Conservation (phyloP, 148 eudicot species). For the Rhododendron vialii region DNA sequence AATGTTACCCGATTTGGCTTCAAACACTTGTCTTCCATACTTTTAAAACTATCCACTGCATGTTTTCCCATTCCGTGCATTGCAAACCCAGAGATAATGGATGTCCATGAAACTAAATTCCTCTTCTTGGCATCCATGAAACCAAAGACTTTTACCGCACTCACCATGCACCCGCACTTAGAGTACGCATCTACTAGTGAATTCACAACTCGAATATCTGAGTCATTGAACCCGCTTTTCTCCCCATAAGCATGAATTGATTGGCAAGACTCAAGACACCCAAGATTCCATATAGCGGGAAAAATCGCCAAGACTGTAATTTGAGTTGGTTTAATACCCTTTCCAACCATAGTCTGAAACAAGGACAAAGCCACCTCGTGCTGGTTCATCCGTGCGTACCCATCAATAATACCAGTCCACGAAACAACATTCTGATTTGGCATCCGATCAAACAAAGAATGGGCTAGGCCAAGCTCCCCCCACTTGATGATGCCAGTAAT, state of each 20-base stretch:
- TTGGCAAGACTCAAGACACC: conserved; percentile 43
- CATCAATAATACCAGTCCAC: conserved; percentile 71
- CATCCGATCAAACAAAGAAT: conserved; percentile 46
- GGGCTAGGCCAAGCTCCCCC: conserved; percentile 40
- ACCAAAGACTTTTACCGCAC: conserved; percentile 42
- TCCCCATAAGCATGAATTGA: conserved; percentile 42
- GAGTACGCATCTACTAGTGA: conserved; percentile 57
- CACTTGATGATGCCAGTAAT: conserved; percentile 52
- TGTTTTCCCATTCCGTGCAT: conserved; percentile 64
- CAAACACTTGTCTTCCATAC: conserved; percentile 36
- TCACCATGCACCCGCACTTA: conserved; percentile 53
- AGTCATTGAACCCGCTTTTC: conserved; percentile 31
- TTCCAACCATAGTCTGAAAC: conserved; percentile 46
- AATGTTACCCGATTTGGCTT: conserved; percentile 57
- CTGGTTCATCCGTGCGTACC: conserved; percentile 34
- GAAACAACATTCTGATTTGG: conserved; percentile 51
- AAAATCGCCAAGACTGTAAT: conserved; percentile 47
- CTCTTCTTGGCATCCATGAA: conserved; percentile 22
- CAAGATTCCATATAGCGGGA: conserved; percentile 40
- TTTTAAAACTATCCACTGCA: conserved; percentile 32
- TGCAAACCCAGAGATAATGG: conserved; percentile 57
- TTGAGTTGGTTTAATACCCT: conserved; percentile 45
- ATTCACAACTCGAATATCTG: conserved; percentile 44
- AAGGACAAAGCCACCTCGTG: conserved; percentile 35
- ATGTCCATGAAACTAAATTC: conserved; percentile 64